phyloP scores from a whole-genome alignment of 1,139 yeast genomes.

The Lodderomyces parapsilosis region DNA sequence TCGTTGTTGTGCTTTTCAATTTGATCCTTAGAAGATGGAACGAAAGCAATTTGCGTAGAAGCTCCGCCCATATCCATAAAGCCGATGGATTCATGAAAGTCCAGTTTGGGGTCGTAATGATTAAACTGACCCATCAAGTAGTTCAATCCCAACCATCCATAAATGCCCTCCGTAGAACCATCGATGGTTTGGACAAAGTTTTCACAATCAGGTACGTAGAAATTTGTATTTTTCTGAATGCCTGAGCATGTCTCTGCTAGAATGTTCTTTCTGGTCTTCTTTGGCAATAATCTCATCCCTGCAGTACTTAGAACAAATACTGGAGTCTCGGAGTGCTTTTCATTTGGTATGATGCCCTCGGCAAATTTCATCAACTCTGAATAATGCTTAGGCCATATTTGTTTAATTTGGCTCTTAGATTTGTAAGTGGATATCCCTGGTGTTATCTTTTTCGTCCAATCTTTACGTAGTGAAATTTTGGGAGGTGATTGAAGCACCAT shows the following conservation, averaged over 20 bases:
- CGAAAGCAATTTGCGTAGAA: slow-evolving; percentile 78
- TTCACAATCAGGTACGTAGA: slow-evolving; percentile 50
- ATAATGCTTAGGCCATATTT: slow-evolving; percentile 63
- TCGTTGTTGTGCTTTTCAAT: slow-evolving; percentile 60
- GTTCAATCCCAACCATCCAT: slow-evolving; percentile 79
- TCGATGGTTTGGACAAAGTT: slow-evolving; percentile 71
- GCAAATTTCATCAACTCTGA: slow-evolving; percentile 57
- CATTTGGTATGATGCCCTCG: slow-evolving; percentile 54
- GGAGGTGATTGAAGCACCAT: slow-evolving; percentile 55
- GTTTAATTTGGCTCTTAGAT: slow-evolving; percentile 30
- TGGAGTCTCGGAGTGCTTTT: slow-evolving; percentile 58
- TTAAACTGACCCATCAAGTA: slow-evolving; percentile 60
- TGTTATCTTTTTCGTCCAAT: slow-evolving; percentile 60
- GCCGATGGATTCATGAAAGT: slow-evolving; percentile 58
- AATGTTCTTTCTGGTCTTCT: slow-evolving; percentile 43
- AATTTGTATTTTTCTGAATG: slow-evolving; percentile 48
- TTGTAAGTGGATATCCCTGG: slow-evolving; percentile 70
- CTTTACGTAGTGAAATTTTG: slow-evolving; percentile 52
- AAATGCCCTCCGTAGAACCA: slow-evolving; percentile 78
- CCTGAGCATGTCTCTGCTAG: slow-evolving; percentile 51
- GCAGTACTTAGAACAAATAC: slow-evolving; percentile 77
- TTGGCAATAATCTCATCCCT: slow-evolving; percentile 69
- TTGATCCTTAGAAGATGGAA: slow-evolving; percentile 56
- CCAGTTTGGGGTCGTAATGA: slow-evolving; percentile 32
- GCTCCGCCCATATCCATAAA: slow-evolving; percentile 95